Evolutionary conservation across 139 green algal genomes (phyloP).

Genomic region (Chlamydomonas sp.): DNA sequence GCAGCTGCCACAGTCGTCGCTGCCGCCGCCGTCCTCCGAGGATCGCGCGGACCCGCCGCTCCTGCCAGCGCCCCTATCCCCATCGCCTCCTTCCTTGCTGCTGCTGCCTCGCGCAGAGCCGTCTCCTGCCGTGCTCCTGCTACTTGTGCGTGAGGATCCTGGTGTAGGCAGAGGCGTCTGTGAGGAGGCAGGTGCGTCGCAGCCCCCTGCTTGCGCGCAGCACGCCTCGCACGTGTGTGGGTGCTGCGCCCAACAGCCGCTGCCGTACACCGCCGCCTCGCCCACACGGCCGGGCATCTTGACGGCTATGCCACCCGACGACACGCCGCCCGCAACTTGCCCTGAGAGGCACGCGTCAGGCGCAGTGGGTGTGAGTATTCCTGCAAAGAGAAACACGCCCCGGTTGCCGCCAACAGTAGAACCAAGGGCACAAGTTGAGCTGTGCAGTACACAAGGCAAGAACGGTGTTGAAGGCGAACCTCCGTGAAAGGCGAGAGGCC

Average conservation of each 20-base stretch:
- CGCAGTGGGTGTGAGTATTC: too few species aligned
- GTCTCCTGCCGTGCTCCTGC: neutral
- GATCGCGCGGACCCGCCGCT: too few species aligned
- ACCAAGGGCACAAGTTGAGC: too few species aligned
- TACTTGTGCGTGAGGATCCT: neutral
- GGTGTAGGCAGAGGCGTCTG: neutral
- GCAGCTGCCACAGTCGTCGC: neutral
- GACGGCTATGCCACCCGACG: slow-evolving; percentile 84
- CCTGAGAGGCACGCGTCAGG: slow-evolving; percentile 37
- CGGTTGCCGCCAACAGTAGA: too few species aligned
- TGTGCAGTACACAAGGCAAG: too few species aligned
- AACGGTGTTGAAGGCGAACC: too few species aligned
- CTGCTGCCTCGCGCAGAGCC: neutral
- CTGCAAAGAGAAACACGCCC: too few species aligned
- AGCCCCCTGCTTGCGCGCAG: neutral
- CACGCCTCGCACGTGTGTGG: slow-evolving; percentile 1
- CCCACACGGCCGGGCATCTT: slow-evolving; percentile 82
- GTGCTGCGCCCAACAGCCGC: slow-evolving; percentile 83
- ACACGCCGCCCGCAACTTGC: slow-evolving; percentile 76
- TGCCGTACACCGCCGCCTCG: slow-evolving; percentile 81
- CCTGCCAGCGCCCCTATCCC: neutral
- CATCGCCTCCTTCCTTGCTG: neutral
- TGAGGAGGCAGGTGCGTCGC: neutral
- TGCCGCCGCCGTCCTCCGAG: neutral
- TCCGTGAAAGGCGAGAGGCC: too few species aligned